Base-by-base conservation (phyloP, 495 filamentous ascomycete species). In the Aspergillus campestris region DNA sequence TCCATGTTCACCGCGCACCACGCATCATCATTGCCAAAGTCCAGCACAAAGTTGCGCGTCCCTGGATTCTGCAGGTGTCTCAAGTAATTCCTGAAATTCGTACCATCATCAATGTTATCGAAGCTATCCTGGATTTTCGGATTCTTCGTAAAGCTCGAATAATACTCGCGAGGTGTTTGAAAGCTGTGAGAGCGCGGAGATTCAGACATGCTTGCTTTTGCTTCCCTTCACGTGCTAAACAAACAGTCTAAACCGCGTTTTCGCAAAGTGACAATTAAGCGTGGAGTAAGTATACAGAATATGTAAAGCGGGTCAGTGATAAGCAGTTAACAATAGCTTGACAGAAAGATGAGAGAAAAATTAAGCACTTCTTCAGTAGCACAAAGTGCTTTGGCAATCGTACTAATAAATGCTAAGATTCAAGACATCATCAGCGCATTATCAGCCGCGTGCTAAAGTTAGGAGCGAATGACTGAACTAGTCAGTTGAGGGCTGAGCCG, bases 11-110 rank as follows among this genome's bases (percentile, higher is more conserved):
- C 75, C 5, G 78, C 80, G 51, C 79, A 79, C 52, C 65, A 78
- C 11, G 83, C 82, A 50, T 73, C 67, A 8, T 81, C 69, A 15
- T 73, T 72, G 29, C 82, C 80, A 60, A 88, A 89, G 43, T 88
- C 82, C 10, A 90, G 67, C 13, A 84, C 76, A 53, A 90, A 88
- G 51, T 83, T 87, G 9, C 47, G 58, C 5, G 77, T 79, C 3
- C 58, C 46, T 13, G 60, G 48, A n/a, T 67, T 51, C 31, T 59
- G 40, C 1, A 75, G 58, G 12, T 59, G 56, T 5, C 48, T 34
- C 43, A 72, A 55, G 35, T 67, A 67, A 6, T 56, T 29, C 12
- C 55, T 30, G 52, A 81, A 82, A 44, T 77, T 60, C 0, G 48
- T 48, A 5, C 54, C 43, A 32, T 75, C 59, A 51, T 85, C 81